Percentiles rank a stretch among this genome's conserved stretches.
Conservation (phyloP, 768 basidiomycete species). For the Psilocybe subaeruginosa region DNA sequence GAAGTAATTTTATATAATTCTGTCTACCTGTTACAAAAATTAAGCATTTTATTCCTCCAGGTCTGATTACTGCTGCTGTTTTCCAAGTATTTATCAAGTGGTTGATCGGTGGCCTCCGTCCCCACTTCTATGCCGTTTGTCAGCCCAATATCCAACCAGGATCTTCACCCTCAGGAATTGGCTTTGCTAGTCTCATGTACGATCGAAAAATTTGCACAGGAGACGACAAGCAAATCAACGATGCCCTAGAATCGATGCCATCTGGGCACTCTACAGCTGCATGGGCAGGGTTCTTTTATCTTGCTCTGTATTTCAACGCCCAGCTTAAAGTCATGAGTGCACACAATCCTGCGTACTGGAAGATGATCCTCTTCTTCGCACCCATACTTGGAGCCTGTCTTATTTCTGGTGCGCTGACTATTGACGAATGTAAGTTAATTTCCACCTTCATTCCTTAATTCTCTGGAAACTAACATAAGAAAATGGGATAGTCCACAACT, state of each 20-base stretch:
- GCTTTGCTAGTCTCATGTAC: constrained; percentile 54
- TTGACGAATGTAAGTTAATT: constrained; percentile 51
- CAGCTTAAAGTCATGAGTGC: constrained; percentile 62
- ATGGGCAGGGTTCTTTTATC: constrained; percentile 56
- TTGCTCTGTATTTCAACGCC: constrained; percentile 51
- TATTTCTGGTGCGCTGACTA: constrained; percentile 57
- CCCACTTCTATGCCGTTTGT: constrained; percentile 57
- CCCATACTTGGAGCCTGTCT: constrained; percentile 58
- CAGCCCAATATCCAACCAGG: constrained; percentile 40
- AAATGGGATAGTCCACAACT: constrained; percentile 45
- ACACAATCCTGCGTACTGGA: constrained; percentile 67
- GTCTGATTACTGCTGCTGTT: constrained; percentile 32
- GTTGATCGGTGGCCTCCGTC: constrained; percentile 52
- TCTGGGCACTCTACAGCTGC: constrained; percentile 62
- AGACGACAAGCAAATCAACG: constrained; percentile 56
- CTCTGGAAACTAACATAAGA: not conserved
- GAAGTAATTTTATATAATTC: constrained; percentile 38
- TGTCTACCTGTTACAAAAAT: not conserved
- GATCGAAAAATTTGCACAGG: constrained; percentile 57
- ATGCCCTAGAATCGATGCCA: constrained; percentile 57
- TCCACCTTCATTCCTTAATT: not conserved
- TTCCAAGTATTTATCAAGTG: constrained; percentile 58
- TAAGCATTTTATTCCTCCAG: constrained; percentile 9
- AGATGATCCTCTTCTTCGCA: constrained; percentile 59
- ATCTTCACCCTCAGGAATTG: constrained; percentile 38